phyloP scores from a whole-genome alignment of 2,329 filamentous ascomycete genomes.

The Gaeumannomyces tritici region DNA sequence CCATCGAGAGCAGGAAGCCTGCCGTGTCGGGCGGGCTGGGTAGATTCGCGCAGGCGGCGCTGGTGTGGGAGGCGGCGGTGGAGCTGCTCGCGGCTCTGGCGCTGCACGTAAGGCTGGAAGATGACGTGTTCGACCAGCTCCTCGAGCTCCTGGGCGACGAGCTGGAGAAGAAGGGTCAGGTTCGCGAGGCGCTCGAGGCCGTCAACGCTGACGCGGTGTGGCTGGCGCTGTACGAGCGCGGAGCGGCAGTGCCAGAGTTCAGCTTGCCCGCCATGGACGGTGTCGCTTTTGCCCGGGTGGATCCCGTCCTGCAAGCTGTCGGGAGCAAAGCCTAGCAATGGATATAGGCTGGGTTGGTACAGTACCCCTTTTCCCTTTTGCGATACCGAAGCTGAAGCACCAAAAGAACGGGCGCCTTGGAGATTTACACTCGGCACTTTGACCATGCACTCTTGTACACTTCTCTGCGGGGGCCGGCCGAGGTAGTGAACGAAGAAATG shows the following conservation, averaged over 20 bases:
- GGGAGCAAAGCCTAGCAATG: background rate
- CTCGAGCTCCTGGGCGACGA: conserved; percentile 49
- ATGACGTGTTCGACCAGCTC: conserved; percentile 63
- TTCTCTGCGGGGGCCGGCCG: too few relatives aligned
- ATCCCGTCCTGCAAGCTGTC: background rate
- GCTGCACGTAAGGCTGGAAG: conserved; percentile 52
- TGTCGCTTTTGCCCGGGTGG: conserved; percentile 7
- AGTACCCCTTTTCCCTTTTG: background rate
- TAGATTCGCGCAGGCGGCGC: conserved; percentile 49
- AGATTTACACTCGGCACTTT: too few relatives aligned
- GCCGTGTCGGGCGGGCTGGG: conserved; percentile 32
- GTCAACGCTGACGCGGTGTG: conserved; percentile 71
- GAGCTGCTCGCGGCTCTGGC: conserved; percentile 51
- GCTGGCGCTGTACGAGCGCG: conserved; percentile 47
- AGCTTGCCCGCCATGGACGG: conserved; percentile 20
- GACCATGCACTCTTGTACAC: too few relatives aligned
- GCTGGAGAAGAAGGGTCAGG: conserved; percentile 32
- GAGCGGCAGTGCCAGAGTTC: conserved; percentile 24
- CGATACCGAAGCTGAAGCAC: background rate
- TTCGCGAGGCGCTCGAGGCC: conserved; percentile 48
- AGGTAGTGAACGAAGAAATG: too few relatives aligned
- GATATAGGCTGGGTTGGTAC: background rate
- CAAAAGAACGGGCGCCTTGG: too few relatives aligned
- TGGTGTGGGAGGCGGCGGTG: conserved; percentile 56
- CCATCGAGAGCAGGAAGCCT: background rate